Conservation (phyloP, 371 early-diverging fungal species). For the Nematocida ironsii region DNA sequence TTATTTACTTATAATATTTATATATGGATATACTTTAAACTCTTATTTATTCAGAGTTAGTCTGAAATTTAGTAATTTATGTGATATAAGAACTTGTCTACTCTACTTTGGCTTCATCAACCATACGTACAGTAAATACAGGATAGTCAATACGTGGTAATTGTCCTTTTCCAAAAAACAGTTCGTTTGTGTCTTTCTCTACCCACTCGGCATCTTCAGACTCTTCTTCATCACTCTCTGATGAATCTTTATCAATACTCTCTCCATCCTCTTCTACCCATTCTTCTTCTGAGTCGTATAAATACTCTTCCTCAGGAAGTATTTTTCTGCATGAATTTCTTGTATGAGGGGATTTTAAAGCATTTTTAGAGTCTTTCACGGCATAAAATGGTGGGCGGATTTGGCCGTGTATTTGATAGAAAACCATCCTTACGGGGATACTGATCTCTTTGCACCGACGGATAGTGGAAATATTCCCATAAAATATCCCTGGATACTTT, state of each 20-base stretch:
- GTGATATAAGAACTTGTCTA: not conserved
- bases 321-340: slow-evolving; percentile 15
- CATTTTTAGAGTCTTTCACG: not conserved
- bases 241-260: slow-evolving; percentile 39
- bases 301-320: slow-evolving; percentile 38
- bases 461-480: slow-evolving; percentile 17
- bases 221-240: slow-evolving; percentile 51
- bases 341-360: not conserved
- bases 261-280: slow-evolving; percentile 59
- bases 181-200: slow-evolving; percentile 49
- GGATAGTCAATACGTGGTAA: slow-evolving; percentile 52
- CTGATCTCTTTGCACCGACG: slow-evolving; percentile 23
- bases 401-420: slow-evolving; percentile 47
- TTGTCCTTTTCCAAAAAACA: slow-evolving; percentile 39
- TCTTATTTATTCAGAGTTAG: too few species aligned
- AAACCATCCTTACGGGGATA: slow-evolving; percentile 46
- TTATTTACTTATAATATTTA: too few species aligned
- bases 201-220: slow-evolving; percentile 44
- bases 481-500: slow-evolving; percentile 14
- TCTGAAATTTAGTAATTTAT: too few species aligned
- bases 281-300: slow-evolving; percentile 58
- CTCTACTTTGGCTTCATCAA: not conserved
- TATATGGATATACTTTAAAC: too few species aligned
- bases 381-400: slow-evolving; percentile 40
- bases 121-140: not conserved